These are phyloP conservation scores for Aspergillus thermomutatus DNA, from an alignment of 2,329 filamentous ascomycete genomes.

Conservation along the genomic window DNA sequence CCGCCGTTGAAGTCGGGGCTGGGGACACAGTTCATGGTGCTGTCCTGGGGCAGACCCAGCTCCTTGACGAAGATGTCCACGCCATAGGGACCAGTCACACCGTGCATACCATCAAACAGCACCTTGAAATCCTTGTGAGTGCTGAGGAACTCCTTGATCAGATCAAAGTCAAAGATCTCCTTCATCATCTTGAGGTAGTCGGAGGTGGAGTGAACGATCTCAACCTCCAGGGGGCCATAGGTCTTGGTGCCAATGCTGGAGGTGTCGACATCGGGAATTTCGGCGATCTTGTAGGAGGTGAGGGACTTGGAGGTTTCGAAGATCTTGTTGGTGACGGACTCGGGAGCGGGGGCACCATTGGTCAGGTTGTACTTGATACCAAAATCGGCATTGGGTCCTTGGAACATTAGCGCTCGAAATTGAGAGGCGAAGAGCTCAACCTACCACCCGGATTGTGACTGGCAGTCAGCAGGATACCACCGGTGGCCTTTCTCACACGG, in stretches of 20 bases:
- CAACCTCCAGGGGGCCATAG: slow-evolving; percentile 85
- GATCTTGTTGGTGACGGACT: slow-evolving; percentile 97
- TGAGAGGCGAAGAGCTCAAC: slow-evolving; percentile 27
- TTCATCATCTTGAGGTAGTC: slow-evolving; percentile 96
- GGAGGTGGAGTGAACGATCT: slow-evolving; percentile 87
- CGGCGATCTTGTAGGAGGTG: slow-evolving; percentile 85
- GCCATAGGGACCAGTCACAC: slow-evolving; percentile 94
- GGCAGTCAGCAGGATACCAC: slow-evolving; percentile 92
- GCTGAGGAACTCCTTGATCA: slow-evolving; percentile 92
- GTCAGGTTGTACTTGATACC: slow-evolving; percentile 99
- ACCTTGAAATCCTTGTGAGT: slow-evolving; percentile 91
- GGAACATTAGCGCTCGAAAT: background rate
- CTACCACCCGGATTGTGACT: slow-evolving; percentile 97
- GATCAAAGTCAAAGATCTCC: slow-evolving; percentile 95
- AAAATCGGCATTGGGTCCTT: slow-evolving; percentile 90
- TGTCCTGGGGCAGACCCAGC: slow-evolving; percentile 72
- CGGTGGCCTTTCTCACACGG: slow-evolving; percentile 88
- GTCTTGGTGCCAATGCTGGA: slow-evolving; percentile 75
- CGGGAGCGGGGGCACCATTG: slow-evolving; percentile 93
- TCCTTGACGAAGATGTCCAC: slow-evolving; percentile 93
- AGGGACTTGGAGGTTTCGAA: slow-evolving; percentile 87
- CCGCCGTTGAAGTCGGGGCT: slow-evolving; percentile 95
- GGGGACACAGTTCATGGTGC: slow-evolving; percentile 87
- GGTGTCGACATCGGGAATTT: slow-evolving; percentile 84
- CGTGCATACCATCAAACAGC: slow-evolving; percentile 89